Percentiles rank a stretch among this genome's conserved stretches.
Conservation (phyloP, 306 rosid species). For the Coriaria nepalensis region DNA sequence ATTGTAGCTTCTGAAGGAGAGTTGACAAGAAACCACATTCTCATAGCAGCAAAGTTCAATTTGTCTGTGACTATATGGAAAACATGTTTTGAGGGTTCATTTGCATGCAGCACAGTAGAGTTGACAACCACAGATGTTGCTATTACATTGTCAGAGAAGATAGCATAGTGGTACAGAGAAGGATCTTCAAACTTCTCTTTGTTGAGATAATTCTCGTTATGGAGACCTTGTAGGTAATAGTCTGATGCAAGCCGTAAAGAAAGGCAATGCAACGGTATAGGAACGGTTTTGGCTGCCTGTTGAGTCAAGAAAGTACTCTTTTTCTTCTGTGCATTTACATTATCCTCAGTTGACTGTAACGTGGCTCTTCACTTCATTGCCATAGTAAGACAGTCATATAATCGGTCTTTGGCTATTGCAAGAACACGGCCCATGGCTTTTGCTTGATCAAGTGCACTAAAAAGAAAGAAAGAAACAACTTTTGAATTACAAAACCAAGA, state of each 20-base stretch:
- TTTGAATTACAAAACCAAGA: constrained; percentile 20
- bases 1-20: constrained; percentile 62
- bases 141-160: constrained; percentile 86
- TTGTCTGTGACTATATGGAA: constrained; percentile 91
- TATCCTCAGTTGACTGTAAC: constrained; percentile 85
- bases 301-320: constrained; percentile 84
- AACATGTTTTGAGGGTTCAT: constrained; percentile 81
- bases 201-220: constrained; percentile 34
- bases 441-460: constrained; percentile 77
- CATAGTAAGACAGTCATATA: constrained; percentile 63
- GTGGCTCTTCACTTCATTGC: constrained; percentile 68
- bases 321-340: constrained; percentile 51
- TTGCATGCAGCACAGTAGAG: constrained; percentile 70
- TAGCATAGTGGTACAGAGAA: constrained; percentile 82
- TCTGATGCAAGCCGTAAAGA: constrained; percentile 75
- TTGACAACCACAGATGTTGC: constrained; percentile 95
- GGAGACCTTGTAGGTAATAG: constrained; percentile 57
- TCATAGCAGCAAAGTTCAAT: constrained; percentile 80
- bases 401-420: constrained; percentile 69
- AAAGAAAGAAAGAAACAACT: constrained; percentile 23
- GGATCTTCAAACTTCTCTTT: constrained; percentile 61
- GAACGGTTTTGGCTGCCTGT: constrained; percentile 88
- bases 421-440: constrained; percentile 88
- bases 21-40: constrained; percentile 86
- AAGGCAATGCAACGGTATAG: constrained; percentile 82